Evolutionary conservation across 2,329 filamentous ascomycete genomes (phyloP).

Genomic region (Calycina marina): DNA sequence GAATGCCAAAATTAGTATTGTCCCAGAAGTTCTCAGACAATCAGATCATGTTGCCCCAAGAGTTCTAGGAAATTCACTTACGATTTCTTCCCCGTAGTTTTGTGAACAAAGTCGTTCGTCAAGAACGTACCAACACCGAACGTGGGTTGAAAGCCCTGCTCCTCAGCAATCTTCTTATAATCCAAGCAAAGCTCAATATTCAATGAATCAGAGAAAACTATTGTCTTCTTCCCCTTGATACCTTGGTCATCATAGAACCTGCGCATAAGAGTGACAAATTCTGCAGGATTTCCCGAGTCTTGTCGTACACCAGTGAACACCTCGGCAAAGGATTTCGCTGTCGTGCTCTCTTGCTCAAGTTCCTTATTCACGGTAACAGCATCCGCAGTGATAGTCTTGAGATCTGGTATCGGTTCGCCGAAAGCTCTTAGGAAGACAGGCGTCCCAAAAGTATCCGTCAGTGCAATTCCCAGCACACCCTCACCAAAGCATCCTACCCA

Average conservation of each 20-base stretch:
- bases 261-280: slow-evolving; percentile 50
- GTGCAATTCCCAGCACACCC: slow-evolving; percentile 68
- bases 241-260: slow-evolving; percentile 29
- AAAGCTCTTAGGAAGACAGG: slow-evolving; percentile 78
- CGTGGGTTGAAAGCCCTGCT: slow-evolving; percentile 65
- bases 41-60: too few relatives aligned
- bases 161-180: slow-evolving; percentile 75
- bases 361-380: slow-evolving; percentile 16
- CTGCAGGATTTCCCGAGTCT: slow-evolving; percentile 55
- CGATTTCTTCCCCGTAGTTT: slow-evolving; percentile 65
- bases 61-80: too few relatives aligned
- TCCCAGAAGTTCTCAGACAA: too few relatives aligned
- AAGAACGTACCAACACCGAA: slow-evolving; percentile 95
- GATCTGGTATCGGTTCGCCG: slow-evolving; percentile 42
- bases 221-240: slow-evolving; percentile 67
- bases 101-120: slow-evolving; percentile 81
- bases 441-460: slow-evolving; percentile 95
- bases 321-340: slow-evolving; percentile 43
- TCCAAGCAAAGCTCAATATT: slow-evolving; percentile 82
- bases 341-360: slow-evolving; percentile 21
- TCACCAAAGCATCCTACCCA: slow-evolving; percentile 89
- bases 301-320: slow-evolving; percentile 55
- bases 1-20: too few relatives aligned
- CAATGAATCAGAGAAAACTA: slow-evolving; percentile 92
- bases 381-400: slow-evolving; percentile 21